Conservation (phyloP, 2,329 filamentous ascomycete genomes). For the Beauveria varroae region DNA sequence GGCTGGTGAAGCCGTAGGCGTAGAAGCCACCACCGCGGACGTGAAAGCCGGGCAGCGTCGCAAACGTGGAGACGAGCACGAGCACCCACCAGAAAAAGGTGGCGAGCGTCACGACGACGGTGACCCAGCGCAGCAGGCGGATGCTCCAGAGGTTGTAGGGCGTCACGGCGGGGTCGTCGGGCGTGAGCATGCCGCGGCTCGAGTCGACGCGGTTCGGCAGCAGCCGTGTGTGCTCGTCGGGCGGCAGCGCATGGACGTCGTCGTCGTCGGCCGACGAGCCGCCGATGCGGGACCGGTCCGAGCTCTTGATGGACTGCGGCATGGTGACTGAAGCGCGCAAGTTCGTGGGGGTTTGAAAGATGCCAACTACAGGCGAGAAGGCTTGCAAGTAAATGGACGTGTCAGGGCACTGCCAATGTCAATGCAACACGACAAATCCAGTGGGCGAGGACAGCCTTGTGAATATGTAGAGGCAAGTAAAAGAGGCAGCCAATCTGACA, state of each 20-base stretch:
- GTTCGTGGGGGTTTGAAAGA: too few relatives aligned
- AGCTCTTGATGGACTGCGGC: constrained; percentile 2
- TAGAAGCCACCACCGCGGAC: constrained; percentile 89
- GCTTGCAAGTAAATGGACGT: too few relatives aligned
- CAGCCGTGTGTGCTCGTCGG: constrained; percentile 55
- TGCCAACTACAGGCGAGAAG: too few relatives aligned
- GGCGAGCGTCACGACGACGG: constrained; percentile 65
- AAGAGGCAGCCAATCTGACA: not conserved
- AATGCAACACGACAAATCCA: too few relatives aligned
- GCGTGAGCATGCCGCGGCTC: constrained; percentile 26
- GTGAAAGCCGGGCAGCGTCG: constrained; percentile 80
- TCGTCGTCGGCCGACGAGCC: constrained; percentile 14
- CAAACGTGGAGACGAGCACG: constrained; percentile 81
- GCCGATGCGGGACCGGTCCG: not conserved
- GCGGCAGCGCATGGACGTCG: constrained; percentile 20
- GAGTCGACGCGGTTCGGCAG: constrained; percentile 60
- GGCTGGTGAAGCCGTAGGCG: constrained; percentile 72
- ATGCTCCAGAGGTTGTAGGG: constrained; percentile 95
- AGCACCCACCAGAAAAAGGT: constrained; percentile 91
- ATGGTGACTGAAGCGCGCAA: not conserved
- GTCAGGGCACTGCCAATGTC: too few relatives aligned
- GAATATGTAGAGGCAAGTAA: not conserved
- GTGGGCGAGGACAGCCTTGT: too few relatives aligned
- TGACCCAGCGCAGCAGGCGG: constrained; percentile 69
- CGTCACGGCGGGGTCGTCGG: constrained; percentile 52